These are phyloP conservation scores for Heterobasidion occidentale DNA, from an alignment of 1,284 basidiomycete species.

Conservation along the genomic window DNA sequence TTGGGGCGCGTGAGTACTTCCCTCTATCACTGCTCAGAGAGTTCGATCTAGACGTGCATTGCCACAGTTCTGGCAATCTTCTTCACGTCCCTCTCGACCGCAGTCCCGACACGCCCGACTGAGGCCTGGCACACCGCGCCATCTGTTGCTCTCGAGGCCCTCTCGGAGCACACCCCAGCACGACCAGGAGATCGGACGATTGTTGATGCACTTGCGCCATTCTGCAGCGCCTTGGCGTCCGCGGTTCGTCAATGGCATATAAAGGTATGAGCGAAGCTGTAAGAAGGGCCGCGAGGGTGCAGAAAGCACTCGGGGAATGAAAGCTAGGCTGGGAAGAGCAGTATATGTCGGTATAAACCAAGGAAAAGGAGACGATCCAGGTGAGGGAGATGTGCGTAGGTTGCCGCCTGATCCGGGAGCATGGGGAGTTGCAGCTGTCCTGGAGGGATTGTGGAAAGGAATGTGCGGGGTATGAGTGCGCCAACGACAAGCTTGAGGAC, in stretches of 20 bases:
- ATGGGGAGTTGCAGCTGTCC: constrained; percentile 37
- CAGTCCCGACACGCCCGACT: constrained; percentile 17
- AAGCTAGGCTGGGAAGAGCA: constrained; percentile 38
- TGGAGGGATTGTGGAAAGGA: constrained; percentile 22
- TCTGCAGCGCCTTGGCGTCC: constrained; percentile 28
- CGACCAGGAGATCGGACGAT: constrained; percentile 46
- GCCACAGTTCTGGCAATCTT: constrained; percentile 42
- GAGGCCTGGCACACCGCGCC: constrained; percentile 20
- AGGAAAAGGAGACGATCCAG: constrained; percentile 10
- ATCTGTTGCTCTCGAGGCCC: constrained; percentile 21
- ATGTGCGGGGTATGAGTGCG: neutral
- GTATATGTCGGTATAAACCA: constrained; percentile 32
- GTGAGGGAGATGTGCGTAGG: neutral
- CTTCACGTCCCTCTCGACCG: constrained; percentile 26
- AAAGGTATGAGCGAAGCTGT: constrained; percentile 24
- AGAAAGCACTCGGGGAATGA: constrained; percentile 38
- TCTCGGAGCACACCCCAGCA: constrained; percentile 41
- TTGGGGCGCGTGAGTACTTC: constrained; percentile 4
- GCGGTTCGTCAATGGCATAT: constrained; percentile 3
- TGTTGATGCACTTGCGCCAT: constrained; percentile 43
- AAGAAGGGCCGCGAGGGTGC: constrained; percentile 33
- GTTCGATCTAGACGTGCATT: neutral
- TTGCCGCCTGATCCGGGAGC: constrained; percentile 46
- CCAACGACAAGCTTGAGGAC: too few relatives aligned
- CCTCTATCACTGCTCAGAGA: neutral